Conservation (phyloP, 176 grass and related monocot genomes). For the Phoenix roebelenii region DNA sequence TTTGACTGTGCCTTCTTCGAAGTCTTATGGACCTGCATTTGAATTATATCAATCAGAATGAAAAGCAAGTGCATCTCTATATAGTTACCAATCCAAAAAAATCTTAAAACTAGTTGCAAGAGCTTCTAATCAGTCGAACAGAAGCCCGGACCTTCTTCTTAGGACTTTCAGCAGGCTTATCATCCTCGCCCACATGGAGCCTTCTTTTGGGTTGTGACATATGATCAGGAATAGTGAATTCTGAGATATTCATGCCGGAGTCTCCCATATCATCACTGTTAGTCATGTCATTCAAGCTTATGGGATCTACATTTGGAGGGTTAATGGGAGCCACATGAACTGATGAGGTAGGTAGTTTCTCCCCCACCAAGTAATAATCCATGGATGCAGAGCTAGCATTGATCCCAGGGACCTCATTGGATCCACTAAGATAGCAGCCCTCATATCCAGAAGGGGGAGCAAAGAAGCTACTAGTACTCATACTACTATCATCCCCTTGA, state of each 20-base stretch:
- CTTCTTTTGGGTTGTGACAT: conserved; percentile 36
- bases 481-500: conserved; percentile 33
- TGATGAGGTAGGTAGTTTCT: conserved; percentile 33
- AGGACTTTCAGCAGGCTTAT: background rate
- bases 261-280: conserved; percentile 16
- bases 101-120: background rate
- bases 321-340: conserved; percentile 26
- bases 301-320: conserved; percentile 15
- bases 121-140: conserved; percentile 6
- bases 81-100: background rate
- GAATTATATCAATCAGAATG: background rate
- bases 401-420: conserved; percentile 38
- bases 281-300: conserved; percentile 37
- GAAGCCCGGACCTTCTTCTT: conserved; percentile 37
- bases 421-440: conserved; percentile 41
- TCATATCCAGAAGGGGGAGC: conserved; percentile 20
- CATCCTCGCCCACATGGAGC: background rate
- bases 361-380: conserved; percentile 42
- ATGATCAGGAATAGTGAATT: background rate
- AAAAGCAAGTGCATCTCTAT: background rate
- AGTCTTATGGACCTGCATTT: conserved; percentile 43
- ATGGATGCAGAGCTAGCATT: conserved; percentile 29
- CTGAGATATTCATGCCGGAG: background rate
- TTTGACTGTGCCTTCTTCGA: conserved; percentile 30
- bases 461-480: conserved; percentile 27